Evolutionary conservation across 768 basidiomycete species (phyloP).

Genomic region (Nidularia sp.): DNA sequence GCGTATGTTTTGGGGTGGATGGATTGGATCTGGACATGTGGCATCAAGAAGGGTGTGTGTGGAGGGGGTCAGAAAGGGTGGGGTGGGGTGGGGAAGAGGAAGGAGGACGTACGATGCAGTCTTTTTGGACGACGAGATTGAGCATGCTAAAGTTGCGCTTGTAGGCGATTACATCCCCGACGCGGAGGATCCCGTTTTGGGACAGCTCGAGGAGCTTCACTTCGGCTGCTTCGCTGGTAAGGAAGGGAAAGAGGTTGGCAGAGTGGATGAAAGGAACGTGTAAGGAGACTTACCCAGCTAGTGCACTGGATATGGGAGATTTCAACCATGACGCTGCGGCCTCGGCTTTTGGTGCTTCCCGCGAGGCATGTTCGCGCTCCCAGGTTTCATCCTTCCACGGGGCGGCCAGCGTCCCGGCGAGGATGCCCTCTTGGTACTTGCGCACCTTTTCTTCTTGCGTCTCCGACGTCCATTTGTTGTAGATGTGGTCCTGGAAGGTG

Average conservation of each 20-base stretch:
- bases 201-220: conserved; percentile 41
- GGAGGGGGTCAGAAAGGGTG: too few relatives aligned
- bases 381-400: conserved; percentile 66
- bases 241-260: not conserved
- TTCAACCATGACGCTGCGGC: too few relatives aligned
- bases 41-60: not conserved
- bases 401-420: conserved; percentile 41
- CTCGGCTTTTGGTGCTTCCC: too few relatives aligned
- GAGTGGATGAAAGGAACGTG: not conserved
- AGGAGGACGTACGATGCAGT: conserved; percentile 40
- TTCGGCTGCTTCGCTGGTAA: conserved; percentile 32
- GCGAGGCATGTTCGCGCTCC: conserved; percentile 34
- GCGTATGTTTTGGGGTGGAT: conserved; percentile 36
- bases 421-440: conserved; percentile 39
- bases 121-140: conserved; percentile 46
- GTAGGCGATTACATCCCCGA: conserved; percentile 54
- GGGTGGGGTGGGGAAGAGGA: not conserved
- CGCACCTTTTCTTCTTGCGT: conserved; percentile 35
- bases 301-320: too few relatives aligned
- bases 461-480: conserved; percentile 44
- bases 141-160: conserved; percentile 39
- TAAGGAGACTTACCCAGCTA: not conserved
- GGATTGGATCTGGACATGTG: conserved; percentile 33
- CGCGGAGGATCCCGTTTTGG: conserved; percentile 37
- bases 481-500: conserved; percentile 61